Conservation (phyloP, 306 rosid genomes). For the Glycine latifolia region DNA sequence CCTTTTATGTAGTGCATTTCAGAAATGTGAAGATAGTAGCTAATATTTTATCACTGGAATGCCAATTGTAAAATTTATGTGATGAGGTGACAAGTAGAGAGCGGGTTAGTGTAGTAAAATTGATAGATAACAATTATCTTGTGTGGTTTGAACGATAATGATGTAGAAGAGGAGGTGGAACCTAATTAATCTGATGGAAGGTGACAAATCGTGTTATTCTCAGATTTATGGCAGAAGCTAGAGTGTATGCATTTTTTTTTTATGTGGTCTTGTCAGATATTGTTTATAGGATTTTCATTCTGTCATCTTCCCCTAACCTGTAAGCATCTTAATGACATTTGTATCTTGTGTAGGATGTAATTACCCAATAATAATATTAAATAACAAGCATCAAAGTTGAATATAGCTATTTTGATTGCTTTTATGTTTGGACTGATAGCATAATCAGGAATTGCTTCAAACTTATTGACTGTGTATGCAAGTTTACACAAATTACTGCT, state of each 20-base stretch:
- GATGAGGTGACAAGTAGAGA: too few species aligned
- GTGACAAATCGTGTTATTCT: background rate
- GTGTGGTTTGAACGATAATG: background rate
- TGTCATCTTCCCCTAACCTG: background rate
- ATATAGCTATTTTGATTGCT: too few species aligned
- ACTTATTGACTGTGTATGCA: background rate
- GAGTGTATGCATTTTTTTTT: background rate
- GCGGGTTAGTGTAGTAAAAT: background rate
- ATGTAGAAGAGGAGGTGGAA: background rate
- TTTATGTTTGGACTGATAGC: too few species aligned
- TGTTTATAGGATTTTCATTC: background rate
- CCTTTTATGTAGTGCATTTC: conserved; percentile 8
- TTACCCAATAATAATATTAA: background rate
- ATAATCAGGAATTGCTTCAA: background rate
- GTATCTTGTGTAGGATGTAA: background rate
- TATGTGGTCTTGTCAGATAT: background rate
- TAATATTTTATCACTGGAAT: background rate
- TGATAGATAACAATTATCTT: background rate
- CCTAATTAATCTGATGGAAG: background rate
- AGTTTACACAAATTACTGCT: conserved; percentile 21
- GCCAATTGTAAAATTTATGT: background rate
- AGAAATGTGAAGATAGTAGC: background rate
- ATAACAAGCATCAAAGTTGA: background rate
- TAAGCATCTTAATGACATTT: background rate
- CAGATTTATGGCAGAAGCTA: conserved; percentile 4